Base-by-base conservation (phyloP, 148 eudicot species). In the Gaultheria prostrata region DNA sequence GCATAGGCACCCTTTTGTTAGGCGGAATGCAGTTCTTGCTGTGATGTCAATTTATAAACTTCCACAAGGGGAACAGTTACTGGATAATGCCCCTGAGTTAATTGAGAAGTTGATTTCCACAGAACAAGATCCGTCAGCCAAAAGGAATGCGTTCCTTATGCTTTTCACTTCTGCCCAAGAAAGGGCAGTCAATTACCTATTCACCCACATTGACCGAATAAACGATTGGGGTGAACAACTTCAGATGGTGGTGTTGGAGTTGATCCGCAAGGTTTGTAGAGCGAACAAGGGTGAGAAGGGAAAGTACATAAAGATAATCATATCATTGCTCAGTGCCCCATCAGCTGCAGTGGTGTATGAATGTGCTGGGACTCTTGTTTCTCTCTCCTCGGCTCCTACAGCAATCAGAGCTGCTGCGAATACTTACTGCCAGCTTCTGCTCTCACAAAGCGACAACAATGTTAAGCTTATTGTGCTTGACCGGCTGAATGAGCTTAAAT, bases 391-490 rank as follows among this genome's bases (percentile, higher is more conserved):
- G 8, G 97, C 98, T 53, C 98, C 96, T 28, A 95, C 98, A 10
- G 98, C 98, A 77, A 92, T 95, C 63, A 91, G 91, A 86, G 98
- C 95, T 54, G 98, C 98, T 77, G 95, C 96, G 35, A 93, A 85
- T 85, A 94, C 98, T 21, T 95, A 95, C 84, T 94, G 98, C 84
- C 94, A 94, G 90, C 94, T 94, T 78, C 85, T 94, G 83, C 89
- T 89, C 77, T 92, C 97, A 15, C 98, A 95, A 85, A 95, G 98
- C 86, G 98, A 95, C 89, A 94, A 95, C 89, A 95, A 95, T 85
- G 95, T 94, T 45, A 94, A 95, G 88, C 98, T 94, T 84, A 95
- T 95, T 85, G 92, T 95, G 86, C 94, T 95, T 82, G 98, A 95
- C 84, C 90, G 97, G 43, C 91, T 95, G 48, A 92, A 88, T 83